A percentile compares a stretch with the other conserved stretches of the same genome.
These are phyloP conservation scores for Fraxinus platypoda DNA, from an alignment of 305 asterid genomes.

Conservation along the genomic window DNA sequence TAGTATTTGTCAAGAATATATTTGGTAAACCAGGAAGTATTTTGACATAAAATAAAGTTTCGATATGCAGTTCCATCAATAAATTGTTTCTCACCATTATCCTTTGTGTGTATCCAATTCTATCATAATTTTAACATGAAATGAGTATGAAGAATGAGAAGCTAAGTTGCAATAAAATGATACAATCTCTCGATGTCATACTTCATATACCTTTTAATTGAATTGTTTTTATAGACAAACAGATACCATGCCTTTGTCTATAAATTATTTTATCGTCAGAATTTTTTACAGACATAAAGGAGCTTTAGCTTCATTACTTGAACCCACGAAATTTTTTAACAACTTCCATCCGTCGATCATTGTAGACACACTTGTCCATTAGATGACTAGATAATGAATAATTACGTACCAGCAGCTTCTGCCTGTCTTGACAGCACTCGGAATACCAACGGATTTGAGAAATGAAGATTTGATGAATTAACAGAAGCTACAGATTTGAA, in stretches of 20 bases:
- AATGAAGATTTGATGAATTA: conserved; percentile 54
- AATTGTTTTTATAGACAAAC: neutral
- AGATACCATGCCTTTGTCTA: neutral
- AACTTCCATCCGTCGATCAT: neutral
- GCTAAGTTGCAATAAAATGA: neutral
- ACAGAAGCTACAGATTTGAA: conserved; percentile 79
- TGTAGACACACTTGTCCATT: neutral
- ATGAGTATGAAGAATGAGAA: neutral
- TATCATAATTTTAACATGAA: neutral
- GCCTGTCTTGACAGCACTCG: conserved; percentile 87
- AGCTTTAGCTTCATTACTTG: neutral
- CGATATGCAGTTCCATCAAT: neutral
- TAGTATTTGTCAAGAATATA: neutral
- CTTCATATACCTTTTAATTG: neutral
- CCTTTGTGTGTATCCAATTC: neutral
- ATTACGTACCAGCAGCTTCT: conserved; percentile 91
- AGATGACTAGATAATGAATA: conserved; percentile 10
- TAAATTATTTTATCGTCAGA: neutral
- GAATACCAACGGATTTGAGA: conserved; percentile 65
- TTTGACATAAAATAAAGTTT: neutral
- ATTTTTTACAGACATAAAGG: neutral
- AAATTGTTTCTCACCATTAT: neutral
- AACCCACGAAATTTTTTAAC: neutral
- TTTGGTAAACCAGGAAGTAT: neutral
- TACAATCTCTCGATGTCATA: neutral